Evolutionary conservation across 192 early-diverging fungal genomes (phyloP).

Genomic region (Coemansia sp.): DNA sequence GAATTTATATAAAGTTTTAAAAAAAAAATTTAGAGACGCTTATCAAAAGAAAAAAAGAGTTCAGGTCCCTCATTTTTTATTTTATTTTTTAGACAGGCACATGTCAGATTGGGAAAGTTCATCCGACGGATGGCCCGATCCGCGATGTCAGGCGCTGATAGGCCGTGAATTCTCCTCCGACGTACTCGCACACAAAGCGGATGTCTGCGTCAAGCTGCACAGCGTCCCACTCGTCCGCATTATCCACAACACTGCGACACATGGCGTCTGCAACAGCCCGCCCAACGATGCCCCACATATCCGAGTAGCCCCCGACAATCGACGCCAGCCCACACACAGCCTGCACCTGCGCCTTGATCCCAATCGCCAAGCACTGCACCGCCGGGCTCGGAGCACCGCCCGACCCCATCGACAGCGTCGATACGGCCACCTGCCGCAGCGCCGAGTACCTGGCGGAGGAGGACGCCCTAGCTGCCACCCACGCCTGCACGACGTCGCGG

Average conservation of each 20-base stretch:
- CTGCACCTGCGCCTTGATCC: conserved; percentile 31
- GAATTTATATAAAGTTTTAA: not conserved
- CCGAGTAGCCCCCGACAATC: not conserved
- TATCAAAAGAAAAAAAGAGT: not conserved
- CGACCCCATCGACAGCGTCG: not conserved
- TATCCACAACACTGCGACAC: not conserved
- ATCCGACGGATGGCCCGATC: not conserved
- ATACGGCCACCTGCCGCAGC: conserved; percentile 28
- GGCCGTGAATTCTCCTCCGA: not conserved
- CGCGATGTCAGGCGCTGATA: not conserved
- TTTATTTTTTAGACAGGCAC: not conserved
- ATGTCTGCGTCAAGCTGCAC: conserved; percentile 30
- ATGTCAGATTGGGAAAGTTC: not conserved
- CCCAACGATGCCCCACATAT: not conserved
- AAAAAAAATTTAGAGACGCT: not conserved
- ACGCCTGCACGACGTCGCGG: conserved; percentile 35
- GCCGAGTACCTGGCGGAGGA: conserved; percentile 11
- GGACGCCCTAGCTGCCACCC: conserved; percentile 5
- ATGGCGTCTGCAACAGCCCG: conserved; percentile 6
- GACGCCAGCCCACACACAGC: conserved; percentile 29
- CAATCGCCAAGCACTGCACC: conserved; percentile 13
- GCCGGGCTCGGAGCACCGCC: conserved; percentile 4
- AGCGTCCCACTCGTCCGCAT: conserved; percentile 28
- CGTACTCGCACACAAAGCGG: conserved; percentile 13
- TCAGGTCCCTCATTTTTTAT: not conserved